Base-by-base conservation (phyloP, 305 asterid species). In the Withania somnifera region DNA sequence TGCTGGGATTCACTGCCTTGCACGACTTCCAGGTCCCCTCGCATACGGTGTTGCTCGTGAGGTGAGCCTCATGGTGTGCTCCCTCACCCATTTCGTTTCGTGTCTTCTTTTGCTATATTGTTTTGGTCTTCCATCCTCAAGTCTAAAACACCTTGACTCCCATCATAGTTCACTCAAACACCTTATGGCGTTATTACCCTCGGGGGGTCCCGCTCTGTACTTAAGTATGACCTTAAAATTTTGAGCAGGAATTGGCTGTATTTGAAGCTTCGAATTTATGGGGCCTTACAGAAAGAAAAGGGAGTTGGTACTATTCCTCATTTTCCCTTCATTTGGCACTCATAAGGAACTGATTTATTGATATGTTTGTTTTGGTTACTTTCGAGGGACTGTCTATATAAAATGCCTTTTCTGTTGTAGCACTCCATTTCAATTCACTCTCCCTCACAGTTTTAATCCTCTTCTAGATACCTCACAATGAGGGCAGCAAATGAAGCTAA, bases 401-500 rank as follows among this genome's bases (percentile, higher is more conserved):
- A 69, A 69, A 69, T 69, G 22, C 8, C 9, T 68, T 57, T 19
- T 71, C 71, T 57, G 77, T 13, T 14, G 32, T 22, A 20, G 45
- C 24, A 42, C 38, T 17, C 15, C 5, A 51, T 64, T 42, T 86
- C 51, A 52, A 26, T 30, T n/a, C 13, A 51, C 32, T 17, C 76
- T 60, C 77, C 20, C 22, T 54, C 28, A 57, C 66, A 38, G 76
- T 4, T 81, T 69, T 47, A 76, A 64, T 82, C 58, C 54, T 75
- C 73, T 28, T 61, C 52, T 84, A 96, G 99, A 86, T 96, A 94
- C 88, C 88, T 90, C 34, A 94, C 97, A 78, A 91, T 93, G 97
- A 96, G 94, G 47, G 88, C 97, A n/a, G 89, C 90, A 22, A 91
- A 94, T 45, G 98, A 96, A 89, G 87, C 97, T 73, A 93, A 91